Evolutionary conservation across 306 rosid species (phyloP).

Genomic region (Sesbania bispinosa): DNA sequence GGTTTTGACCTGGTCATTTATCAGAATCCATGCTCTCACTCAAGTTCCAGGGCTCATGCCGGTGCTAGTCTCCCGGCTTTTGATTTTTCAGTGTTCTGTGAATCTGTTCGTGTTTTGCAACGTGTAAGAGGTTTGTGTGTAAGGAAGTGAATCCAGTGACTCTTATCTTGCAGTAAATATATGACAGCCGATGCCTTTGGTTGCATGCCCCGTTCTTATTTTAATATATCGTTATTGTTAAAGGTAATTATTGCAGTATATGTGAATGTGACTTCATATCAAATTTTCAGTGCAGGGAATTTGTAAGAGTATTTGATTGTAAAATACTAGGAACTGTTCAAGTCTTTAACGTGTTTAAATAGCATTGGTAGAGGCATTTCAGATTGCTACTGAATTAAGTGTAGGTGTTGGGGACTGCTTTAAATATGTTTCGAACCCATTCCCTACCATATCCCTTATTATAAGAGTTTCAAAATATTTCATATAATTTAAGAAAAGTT

Average conservation of each 20-base stretch:
- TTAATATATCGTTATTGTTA: too few species aligned
- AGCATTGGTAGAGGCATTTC: too few species aligned
- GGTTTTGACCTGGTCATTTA: constrained; percentile 67
- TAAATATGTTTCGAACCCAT: too few species aligned
- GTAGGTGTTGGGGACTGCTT: too few species aligned
- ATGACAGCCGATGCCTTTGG: neutral
- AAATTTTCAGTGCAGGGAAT: constrained; percentile 3
- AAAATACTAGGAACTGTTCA: too few species aligned
- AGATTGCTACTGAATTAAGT: too few species aligned
- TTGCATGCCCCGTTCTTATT: neutral
- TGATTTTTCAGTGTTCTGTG: constrained; percentile 65
- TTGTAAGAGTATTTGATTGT: neutral
- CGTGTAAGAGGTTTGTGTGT: constrained; percentile 55
- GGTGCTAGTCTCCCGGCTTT: constrained; percentile 34
- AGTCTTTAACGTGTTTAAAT: too few species aligned
- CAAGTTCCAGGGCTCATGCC: constrained; percentile 32
- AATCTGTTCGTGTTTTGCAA: constrained; percentile 75
- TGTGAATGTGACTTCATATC: neutral
- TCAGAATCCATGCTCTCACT: constrained; percentile 57
- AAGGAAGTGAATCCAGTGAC: constrained; percentile 35
- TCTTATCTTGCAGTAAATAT: too few species aligned
- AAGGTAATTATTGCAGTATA: neutral
- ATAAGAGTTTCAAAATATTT: too few species aligned
- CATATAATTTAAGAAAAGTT: too few species aligned
- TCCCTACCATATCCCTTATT: too few species aligned